phyloP scores from a whole-genome alignment of 2,329 filamentous ascomycete species.

The Boeremia exigua region DNA sequence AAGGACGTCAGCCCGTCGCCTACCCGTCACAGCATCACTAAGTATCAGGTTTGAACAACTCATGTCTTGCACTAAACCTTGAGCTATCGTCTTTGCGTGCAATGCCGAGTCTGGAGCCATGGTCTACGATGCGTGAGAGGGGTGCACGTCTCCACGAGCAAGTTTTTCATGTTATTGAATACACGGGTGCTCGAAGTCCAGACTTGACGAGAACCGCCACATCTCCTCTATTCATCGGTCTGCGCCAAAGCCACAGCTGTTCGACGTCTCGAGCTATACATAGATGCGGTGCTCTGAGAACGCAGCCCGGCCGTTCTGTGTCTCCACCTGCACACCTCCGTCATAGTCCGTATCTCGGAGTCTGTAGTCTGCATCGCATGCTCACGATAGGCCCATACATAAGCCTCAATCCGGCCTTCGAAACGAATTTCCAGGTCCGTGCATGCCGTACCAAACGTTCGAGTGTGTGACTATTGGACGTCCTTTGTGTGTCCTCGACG shows the following conservation, averaged over 20 bases:
- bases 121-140: not conserved
- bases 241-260: constrained; percentile 2
- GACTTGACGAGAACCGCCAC: constrained; percentile 1
- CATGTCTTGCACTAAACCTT: not conserved
- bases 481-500: not conserved
- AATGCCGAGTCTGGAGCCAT: not conserved
- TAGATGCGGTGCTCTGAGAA: not conserved
- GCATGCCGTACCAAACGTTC: not conserved
- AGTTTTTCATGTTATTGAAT: not conserved
- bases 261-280: not conserved
- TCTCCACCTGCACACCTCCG: not conserved
- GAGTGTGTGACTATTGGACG: not conserved
- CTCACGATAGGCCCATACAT: not conserved
- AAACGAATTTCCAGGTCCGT: not conserved
- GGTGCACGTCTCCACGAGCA: not conserved
- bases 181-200: not conserved
- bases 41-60: not conserved
- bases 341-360: not conserved
- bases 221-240: not conserved
- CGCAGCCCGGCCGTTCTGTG: not conserved
- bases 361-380: not conserved
- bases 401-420: not conserved
- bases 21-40: not conserved
- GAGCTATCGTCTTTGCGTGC: not conserved
- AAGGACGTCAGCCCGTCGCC: not conserved